These are phyloP conservation scores for Choiromyces venosus DNA, from an alignment of 495 filamentous ascomycete species.

Conservation along the genomic window DNA sequence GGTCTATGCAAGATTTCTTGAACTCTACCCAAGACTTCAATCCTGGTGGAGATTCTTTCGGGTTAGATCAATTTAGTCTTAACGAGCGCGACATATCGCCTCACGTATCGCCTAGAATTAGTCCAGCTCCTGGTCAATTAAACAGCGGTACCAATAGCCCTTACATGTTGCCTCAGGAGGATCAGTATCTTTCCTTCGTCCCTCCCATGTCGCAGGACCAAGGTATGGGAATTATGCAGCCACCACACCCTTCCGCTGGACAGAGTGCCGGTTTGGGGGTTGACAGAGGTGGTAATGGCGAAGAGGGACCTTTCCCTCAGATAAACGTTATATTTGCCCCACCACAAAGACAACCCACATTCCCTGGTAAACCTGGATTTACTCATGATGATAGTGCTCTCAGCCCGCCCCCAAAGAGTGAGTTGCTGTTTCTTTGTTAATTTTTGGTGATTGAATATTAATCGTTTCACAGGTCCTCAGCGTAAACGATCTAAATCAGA, in stretches of 20 bases:
- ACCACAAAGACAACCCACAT: slow-evolving; percentile 59
- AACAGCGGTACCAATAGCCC: slow-evolving; percentile 50
- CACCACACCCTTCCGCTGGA: slow-evolving; percentile 52
- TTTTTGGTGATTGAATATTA: slow-evolving; percentile 38
- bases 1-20: slow-evolving; percentile 68
- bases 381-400: slow-evolving; percentile 67
- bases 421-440: slow-evolving; percentile 35
- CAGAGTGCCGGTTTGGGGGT: slow-evolving; percentile 44
- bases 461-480: slow-evolving; percentile 53
- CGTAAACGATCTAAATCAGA: slow-evolving; percentile 65
- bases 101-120: slow-evolving; percentile 32
- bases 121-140: slow-evolving; percentile 44
- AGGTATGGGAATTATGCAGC: slow-evolving; percentile 50
- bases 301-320: slow-evolving; percentile 74
- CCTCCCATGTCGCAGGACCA: slow-evolving; percentile 51
- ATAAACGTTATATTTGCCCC: slow-evolving; percentile 94
- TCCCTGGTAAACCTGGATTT: slow-evolving; percentile 57
- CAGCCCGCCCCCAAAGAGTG: slow-evolving; percentile 80
- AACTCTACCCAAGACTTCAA: slow-evolving; percentile 50
- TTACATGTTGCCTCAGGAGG: slow-evolving; percentile 63
- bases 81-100: slow-evolving; percentile 54
- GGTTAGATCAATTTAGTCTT: slow-evolving; percentile 62
- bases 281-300: slow-evolving; percentile 61
- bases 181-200: slow-evolving; percentile 49
- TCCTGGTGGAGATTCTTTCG: slow-evolving; percentile 34